phyloP scores from a whole-genome alignment of 2,329 filamentous ascomycete species.

The Aspergillus novoparasiticus region DNA sequence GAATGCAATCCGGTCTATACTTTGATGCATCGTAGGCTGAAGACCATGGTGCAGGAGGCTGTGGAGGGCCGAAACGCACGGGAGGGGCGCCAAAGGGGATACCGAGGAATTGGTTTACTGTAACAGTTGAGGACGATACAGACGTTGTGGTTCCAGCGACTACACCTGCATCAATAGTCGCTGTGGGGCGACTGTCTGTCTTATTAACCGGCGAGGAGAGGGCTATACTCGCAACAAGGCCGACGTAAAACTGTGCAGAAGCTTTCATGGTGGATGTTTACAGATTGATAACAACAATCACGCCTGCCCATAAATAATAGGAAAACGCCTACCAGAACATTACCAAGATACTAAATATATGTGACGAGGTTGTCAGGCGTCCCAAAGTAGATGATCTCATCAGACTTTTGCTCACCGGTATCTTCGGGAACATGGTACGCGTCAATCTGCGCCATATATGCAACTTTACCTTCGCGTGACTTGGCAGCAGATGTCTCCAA shows the following conservation, averaged over 20 bases:
- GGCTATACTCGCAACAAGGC: not conserved
- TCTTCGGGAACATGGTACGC: no score
- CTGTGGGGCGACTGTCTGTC: conserved; percentile 17
- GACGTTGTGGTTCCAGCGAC: conserved; percentile 30
- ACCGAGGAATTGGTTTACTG: conserved; percentile 34
- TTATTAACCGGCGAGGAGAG: not conserved
- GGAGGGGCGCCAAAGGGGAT: conserved; percentile 34
- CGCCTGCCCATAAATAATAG: not conserved
- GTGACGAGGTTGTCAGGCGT: not conserved
- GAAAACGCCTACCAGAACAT: no score
- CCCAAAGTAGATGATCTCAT: not conserved
- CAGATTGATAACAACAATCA: not conserved
- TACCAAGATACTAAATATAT: not conserved
- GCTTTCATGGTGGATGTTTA: not conserved
- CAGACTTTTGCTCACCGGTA: no score
- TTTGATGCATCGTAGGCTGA: conserved; percentile 24
- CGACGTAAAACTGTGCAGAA: not conserved
- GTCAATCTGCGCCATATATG: no score
- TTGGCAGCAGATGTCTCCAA: no score
- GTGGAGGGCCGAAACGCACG: conserved; percentile 29
- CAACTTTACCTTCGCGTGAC: no score
- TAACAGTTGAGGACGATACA: conserved; percentile 23
- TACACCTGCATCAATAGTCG: conserved; percentile 27
- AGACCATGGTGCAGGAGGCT: conserved; percentile 21
- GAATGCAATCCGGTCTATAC: conserved; percentile 31